Conservation (phyloP, 2,329 filamentous ascomycete species). For the Lecanosticta acicola region DNA sequence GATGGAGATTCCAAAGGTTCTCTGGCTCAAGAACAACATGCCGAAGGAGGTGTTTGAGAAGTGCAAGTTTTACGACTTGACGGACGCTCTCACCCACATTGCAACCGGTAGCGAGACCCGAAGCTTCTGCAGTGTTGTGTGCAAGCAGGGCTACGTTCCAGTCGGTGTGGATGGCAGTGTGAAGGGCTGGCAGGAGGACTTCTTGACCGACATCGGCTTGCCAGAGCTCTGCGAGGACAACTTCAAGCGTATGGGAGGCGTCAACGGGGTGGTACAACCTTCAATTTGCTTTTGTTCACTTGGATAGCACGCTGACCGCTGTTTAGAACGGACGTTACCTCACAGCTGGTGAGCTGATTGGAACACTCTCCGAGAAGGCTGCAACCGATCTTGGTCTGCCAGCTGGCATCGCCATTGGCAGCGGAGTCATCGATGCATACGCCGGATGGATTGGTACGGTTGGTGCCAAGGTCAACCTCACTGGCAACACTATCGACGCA, state of each 20-base stretch:
- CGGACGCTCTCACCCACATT: conserved; percentile 87
- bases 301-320: too few species aligned
- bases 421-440: conserved; percentile 96
- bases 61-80: conserved; percentile 96
- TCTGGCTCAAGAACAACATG: conserved; percentile 99
- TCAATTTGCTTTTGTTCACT: conserved; percentile 23
- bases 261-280: conserved; percentile 76
- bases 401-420: conserved; percentile 84
- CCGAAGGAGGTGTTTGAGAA: conserved; percentile 79
- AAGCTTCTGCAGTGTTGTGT: conserved; percentile 93
- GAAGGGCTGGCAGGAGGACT: conserved; percentile 97
- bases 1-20: conserved; percentile 98
- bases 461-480: conserved; percentile 83
- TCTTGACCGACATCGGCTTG: conserved; percentile 81
- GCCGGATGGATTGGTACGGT: conserved; percentile 98
- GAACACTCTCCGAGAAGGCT: conserved; percentile 75
- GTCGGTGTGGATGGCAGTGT: conserved; percentile 96
- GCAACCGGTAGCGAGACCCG: conserved; percentile 87
- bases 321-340: conserved; percentile 80
- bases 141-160: conserved; percentile 94
- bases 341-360: conserved; percentile 87
- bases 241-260: conserved; percentile 89
- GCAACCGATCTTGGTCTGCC: conserved; percentile 77
- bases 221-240: conserved; percentile 75
- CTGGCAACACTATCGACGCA: conserved; percentile 54